Evolutionary conservation across 768 basidiomycete species (phyloP), one percentile per base, ranked within the genome.

Genomic region (Trametes cinnabarina): DNA sequence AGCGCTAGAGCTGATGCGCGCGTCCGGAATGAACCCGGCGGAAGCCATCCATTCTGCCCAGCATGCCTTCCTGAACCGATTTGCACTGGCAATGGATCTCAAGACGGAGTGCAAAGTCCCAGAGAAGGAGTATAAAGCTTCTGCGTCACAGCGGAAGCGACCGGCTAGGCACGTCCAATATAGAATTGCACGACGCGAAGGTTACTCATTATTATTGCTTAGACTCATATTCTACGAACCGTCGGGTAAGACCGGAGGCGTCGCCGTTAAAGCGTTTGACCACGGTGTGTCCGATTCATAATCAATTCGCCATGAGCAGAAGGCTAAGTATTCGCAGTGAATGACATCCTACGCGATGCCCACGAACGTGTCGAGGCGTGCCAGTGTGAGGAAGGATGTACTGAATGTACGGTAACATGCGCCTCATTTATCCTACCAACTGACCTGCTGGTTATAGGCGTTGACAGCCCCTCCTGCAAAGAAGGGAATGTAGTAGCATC

Each of bases 1-100:
- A 0, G 74, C 82, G 20, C 69, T 92, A 46, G 67, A 76, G 6
- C 66, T 85, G n/a, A 75, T 93, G 68, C 71, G 72, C 12, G 60
- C 63, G 11, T 84, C 86, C 61, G 74, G 72, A 4, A 79, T 92
- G 40, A 82, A 86, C 57, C 79, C 84, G 0, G 90, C 92, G 0
- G 92, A 83, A 47, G 88, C 87, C 0, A 92, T 95, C 47, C 93
- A 96, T 66, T 82, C 91, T 4, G 92, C 93, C 3, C 79, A 87
- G 63, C 94, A 96, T 67, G 90, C 90, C 0, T 79, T 94, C 64
- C 72, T 95, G 61, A 93, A 92, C 65, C 80, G 83, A 40, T 92
- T 92, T 63, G 75, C 82, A 4, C 73, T 94, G 61, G 79, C 82
- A 0, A 75, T 78, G 28, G 90, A 92, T 55, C 69, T 94, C 32